Base-by-base conservation (phyloP, 306 rosid species). In the Alnus glutinosa region DNA sequence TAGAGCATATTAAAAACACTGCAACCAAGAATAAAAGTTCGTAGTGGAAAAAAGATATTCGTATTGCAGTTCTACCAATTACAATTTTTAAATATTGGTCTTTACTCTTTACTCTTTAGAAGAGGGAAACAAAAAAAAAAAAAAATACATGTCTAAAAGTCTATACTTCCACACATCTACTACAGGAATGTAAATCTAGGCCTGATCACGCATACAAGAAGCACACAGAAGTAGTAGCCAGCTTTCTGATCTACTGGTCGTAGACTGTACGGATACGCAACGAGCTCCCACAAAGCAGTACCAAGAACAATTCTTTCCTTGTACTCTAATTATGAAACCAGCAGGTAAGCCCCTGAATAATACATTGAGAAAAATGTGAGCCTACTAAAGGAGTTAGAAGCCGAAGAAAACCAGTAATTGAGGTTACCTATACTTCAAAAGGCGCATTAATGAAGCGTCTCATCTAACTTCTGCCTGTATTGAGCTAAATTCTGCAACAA, bases 401-500 rank as follows among this genome's bases (percentile, higher is more conserved):
- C 74, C 19, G 42, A 19, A 74, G 50, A 81, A 55, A 81, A 15
- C 74, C 75, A 48, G 46, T 36, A 73, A 70, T 36, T 52, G 74
- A 76, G 61, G 54, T 70, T 74, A 79, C 88, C 87, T 76, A 70
- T 63, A 55, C 69, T 61, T 23, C 9, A 15, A 74, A 70, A 23
- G 28, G 18, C 69, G 19, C 36, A 70, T 64, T 77, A 85, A 71
- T 81, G 75, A 42, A 85, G 4, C 89, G 83, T 87, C 70, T 85
- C 90, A 54, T 89, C 93, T 73, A 89, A 79, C 81, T 83, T 89
- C 83, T 89, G 89, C 79, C 93, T 81, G 90, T 89, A 89, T 16
- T 76, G 90, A 78, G 93, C 93, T 87, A 89, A 79, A 13, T 75
- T 72, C 93, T 89, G 87, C 84, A 81, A 81, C 67, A 80, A 46